phyloP scores from a whole-genome alignment of 169 alveolate species.

The Fabrea salina region DNA sequence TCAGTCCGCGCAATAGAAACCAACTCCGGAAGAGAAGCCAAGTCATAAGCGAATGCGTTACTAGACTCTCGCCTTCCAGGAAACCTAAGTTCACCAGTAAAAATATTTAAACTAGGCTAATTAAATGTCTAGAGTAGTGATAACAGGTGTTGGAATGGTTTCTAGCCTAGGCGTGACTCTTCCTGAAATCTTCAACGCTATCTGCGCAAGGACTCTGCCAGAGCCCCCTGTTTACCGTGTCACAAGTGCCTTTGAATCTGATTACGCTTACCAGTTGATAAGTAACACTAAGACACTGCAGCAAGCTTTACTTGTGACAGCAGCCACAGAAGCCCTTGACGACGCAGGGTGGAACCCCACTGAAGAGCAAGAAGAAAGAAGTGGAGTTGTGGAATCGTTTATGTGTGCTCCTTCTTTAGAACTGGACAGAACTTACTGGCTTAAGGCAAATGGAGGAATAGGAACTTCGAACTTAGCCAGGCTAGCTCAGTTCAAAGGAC shows the following conservation, averaged over 20 bases:
- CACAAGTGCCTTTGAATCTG: neutral
- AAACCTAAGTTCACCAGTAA: too few relatives aligned
- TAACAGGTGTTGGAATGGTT: conserved; percentile 20
- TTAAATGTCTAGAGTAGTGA: too few relatives aligned
- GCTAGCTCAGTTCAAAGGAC: neutral
- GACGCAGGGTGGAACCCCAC: neutral
- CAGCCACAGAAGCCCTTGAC: conserved; percentile 1
- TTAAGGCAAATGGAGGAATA: neutral
- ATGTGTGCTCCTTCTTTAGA: neutral
- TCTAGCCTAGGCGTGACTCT: neutral
- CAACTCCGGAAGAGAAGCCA: too few relatives aligned
- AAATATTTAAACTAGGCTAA: too few relatives aligned
- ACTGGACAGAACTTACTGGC: neutral
- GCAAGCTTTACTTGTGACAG: neutral
- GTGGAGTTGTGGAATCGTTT: neutral
- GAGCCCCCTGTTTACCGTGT: neutral
- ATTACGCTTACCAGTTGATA: neutral
- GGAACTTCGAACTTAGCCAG: neutral
- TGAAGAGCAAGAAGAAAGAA: neutral
- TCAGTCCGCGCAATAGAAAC: too few relatives aligned
- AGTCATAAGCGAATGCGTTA: too few relatives aligned
- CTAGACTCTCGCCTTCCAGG: too few relatives aligned
- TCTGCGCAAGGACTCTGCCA: neutral
- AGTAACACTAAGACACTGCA: neutral
- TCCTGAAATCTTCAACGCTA: neutral